Evolutionary conservation across 352 stramenopile species (phyloP), one percentile per base, ranked within the genome.

Genomic region (Phytophthora chlamydospora): DNA sequence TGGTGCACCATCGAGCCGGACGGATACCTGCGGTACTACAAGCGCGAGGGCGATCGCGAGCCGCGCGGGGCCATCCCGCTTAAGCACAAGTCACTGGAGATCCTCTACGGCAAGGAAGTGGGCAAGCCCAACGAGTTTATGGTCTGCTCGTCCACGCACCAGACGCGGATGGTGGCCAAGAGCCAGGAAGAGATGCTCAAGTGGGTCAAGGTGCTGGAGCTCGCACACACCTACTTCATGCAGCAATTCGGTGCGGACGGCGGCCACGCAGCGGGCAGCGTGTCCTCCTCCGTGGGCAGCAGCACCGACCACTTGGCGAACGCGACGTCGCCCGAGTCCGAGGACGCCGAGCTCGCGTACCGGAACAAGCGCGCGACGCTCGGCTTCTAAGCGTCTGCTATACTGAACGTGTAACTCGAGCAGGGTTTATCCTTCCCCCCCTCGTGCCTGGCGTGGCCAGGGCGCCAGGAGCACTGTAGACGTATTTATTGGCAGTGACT

Each of bases 111-210:
- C 40, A 82, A 85, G 52, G 81, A 77, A 17, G 82, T 91, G 44
- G 66, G 71, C 48, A 92, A 91, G 50, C 75, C 73, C 14, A 83
- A 78, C 36, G 85, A 91, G 68, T 94, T 94, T 61, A 83, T 88
- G 50, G 78, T 94, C 32, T 90, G 80, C 44, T 90, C 78, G 32
- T 65, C 83, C 19, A 91, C 79, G 10, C 76, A 92, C 31, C 83
- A 94, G 64, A 92, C 84, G 43, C 77, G 83, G 4, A 81, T 94
- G 44, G 54, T 80, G 11, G 85, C 85, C 1, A 94, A 92, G 74
- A 89, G 46, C 13, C 75, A 59, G 8, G 75, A 85, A 1, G 85
- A 94, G 52, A 91, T 92, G 83, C 54, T 85, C 50, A 61, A 62
- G 33, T 94, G 85, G 85, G 81, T 92, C 1, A 79, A 76, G 34